Evolutionary conservation across 2,329 filamentous ascomycete genomes (phyloP), one percentile per base, ranked within the genome.

Genomic region (Cladosporium phlei): DNA sequence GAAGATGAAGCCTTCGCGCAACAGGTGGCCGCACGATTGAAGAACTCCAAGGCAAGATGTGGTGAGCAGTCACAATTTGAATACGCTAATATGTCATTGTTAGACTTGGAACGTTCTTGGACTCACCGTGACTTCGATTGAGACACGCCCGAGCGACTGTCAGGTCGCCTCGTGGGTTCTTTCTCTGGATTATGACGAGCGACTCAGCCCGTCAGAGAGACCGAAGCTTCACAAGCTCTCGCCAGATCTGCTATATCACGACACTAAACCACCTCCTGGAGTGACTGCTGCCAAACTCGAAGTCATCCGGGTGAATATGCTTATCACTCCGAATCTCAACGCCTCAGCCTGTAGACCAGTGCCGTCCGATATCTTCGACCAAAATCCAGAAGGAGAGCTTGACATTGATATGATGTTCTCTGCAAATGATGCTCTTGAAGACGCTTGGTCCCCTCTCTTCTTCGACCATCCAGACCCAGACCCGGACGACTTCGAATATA

Each of bases 221-320:
- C 9, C 5, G 9, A 45, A 7, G 12, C 42, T 30, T 3, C 42
- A 45, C 17, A 37, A 29, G 5, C 12, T 45, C 16, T 16, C 24
- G 17, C 32, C 24, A 2, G 32, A 35, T n/a, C 16, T 45, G 6
- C 32, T 32, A 14, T 45, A 28, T 28, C 19, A 45, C 29, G 42
- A 45, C n/a, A 20, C n/a, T 2, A 35, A 45, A n/a, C 42, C 42
- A 14, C 42, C 42, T 22, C 16, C 42, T 17, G 42, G 32, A n/a
- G 32, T 45, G n/a, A 11, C 4, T 14, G 32, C 29, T 5, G 22
- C 21, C 8, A 22, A 16, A 16, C 30, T 45, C 16, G 32, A 37
- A 19, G 11, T 11, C n/a, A 11, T 45, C 12, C 24, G 16, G 17
- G 11, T 37, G 22, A 35, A 45, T 11, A 16, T 38, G 21, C 35